Evolutionary conservation across 2,329 filamentous ascomycete species (phyloP).

Genomic region (Exophiala aquamarina): DNA sequence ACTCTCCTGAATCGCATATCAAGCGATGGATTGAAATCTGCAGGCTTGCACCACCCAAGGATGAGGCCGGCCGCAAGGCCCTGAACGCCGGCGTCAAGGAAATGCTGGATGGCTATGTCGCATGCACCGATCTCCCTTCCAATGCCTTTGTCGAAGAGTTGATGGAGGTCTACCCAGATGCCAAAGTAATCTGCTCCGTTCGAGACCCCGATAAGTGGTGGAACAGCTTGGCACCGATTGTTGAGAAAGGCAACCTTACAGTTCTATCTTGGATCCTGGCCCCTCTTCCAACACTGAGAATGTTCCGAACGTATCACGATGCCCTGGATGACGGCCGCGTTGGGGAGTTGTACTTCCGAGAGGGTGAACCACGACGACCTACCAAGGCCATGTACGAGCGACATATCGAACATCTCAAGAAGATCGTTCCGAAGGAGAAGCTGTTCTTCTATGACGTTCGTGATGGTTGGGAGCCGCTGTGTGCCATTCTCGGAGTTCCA

Average conservation of each 20-base stretch:
- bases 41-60: conserved; percentile 24
- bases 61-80: conserved; percentile 28
- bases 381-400: conserved; percentile 27
- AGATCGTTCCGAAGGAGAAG: conserved; percentile 31
- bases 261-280: conserved; percentile 26
- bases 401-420: conserved; percentile 28
- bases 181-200: conserved; percentile 47
- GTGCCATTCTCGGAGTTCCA: conserved; percentile 29
- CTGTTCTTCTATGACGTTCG: conserved; percentile 39
- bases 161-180: conserved; percentile 50
- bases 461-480: conserved; percentile 31
- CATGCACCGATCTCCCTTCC: conserved; percentile 47
- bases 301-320: conserved; percentile 27
- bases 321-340: conserved; percentile 26
- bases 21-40: conserved; percentile 31
- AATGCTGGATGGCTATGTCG: conserved; percentile 44
- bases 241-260: conserved; percentile 28
- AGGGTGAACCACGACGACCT: conserved; percentile 24
- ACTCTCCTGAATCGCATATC: conserved; percentile 27
- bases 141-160: conserved; percentile 46
- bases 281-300: conserved; percentile 25
- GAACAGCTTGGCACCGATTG: conserved; percentile 30
- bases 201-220: conserved; percentile 46
- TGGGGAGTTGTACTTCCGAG: conserved; percentile 25
- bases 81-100: conserved; percentile 37